phyloP scores from a whole-genome alignment of 208 protist genomes.

The Tritrichomonas foetus region DNA sequence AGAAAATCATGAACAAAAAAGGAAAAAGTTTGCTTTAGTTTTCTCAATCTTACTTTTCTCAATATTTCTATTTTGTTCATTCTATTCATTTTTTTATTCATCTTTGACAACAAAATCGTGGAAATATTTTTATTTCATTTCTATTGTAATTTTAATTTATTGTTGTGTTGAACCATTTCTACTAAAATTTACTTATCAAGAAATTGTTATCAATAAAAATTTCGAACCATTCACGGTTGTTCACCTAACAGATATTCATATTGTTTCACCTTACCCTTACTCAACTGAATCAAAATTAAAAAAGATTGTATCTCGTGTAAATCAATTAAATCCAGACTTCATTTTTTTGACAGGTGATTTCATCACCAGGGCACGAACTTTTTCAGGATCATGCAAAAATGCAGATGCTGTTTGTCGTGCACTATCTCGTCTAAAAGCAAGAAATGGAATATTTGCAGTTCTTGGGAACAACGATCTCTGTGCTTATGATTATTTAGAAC shows the following conservation, averaged over 20 bases:
- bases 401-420: not conserved
- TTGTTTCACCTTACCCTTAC: conserved; percentile 10
- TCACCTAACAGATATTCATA: not conserved
- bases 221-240: conserved; percentile 9
- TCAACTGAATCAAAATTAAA: not conserved
- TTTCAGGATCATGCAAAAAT: not conserved
- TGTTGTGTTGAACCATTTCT: not conserved
- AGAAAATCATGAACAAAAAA: no score
- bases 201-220: not conserved
- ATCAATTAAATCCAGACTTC: not conserved
- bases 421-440: not conserved
- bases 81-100: no score
- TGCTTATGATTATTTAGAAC: not conserved
- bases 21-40: no score
- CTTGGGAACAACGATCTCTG: not conserved
- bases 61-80: no score
- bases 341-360: conserved; percentile 24
- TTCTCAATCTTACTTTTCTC: no score
- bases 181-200: not conserved
- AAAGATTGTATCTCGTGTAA: not conserved
- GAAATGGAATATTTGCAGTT: not conserved
- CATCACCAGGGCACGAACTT: not conserved
- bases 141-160: not conserved
- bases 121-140: not conserved
- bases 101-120: no score